Conservation (phyloP, 371 early-diverging fungal species). For the Batkoa obscura region DNA sequence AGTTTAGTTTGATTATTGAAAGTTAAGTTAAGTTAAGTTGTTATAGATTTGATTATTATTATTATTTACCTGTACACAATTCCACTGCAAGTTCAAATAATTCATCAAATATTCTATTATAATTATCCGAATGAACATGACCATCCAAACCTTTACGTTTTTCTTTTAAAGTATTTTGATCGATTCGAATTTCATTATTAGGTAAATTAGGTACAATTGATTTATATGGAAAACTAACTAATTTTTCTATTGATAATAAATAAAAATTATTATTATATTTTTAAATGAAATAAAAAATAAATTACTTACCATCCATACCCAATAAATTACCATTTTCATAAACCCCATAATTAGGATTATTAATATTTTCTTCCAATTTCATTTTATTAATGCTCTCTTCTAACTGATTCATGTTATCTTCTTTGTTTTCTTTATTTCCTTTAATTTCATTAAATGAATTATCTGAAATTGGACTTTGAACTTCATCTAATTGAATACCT, state of each 20-base stretch:
- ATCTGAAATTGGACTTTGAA: too few species aligned
- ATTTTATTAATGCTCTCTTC: neutral
- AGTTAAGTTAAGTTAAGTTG: neutral
- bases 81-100: conserved; percentile 52
- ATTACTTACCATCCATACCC: neutral
- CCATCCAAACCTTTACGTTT: conserved; percentile 74
- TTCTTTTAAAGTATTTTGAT: conserved; percentile 67
- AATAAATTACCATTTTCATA: conserved; percentile 4
- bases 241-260: conserved; percentile 4
- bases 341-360: neutral
- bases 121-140: conserved; percentile 25
- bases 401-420: neutral
- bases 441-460: conserved; percentile 10
- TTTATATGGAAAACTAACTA: conserved; percentile 23
- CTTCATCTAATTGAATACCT: neutral
- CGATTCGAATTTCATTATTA: conserved; percentile 34
- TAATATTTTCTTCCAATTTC: too few species aligned
- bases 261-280: neutral
- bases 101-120: conserved; percentile 47
- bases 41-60: neutral
- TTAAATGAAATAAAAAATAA: neutral
- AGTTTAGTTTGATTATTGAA: neutral
- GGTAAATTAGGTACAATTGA: conserved; percentile 47
- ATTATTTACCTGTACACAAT: conserved; percentile 14
- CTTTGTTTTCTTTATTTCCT: neutral